Evolutionary conservation across 2,329 filamentous ascomycete species (phyloP), one percentile per base, ranked within the genome.

Genomic region (Clonostachys byssicola): DNA sequence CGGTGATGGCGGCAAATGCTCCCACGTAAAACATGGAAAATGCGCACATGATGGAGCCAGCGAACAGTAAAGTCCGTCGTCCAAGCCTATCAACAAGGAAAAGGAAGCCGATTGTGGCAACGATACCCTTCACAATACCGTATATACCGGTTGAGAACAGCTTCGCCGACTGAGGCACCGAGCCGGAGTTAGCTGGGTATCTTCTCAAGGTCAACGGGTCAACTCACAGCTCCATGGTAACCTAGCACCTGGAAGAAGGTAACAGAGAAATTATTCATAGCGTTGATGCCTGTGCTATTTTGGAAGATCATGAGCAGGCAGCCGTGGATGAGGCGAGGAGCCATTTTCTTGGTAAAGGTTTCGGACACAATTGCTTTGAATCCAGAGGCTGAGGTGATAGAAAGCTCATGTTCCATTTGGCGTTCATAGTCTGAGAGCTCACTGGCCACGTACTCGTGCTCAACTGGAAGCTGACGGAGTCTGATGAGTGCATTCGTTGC

Each of bases 321-420:
- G 23, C 23, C 23, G 10, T 30, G 23, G 23, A 30, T 30, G 9
- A 30, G 23, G 7, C 23, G 23, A 30, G 23, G 23, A 30, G 23
- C 23, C 23, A 30, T 30, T 30, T 30, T 30, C 23, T 30, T 30
- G 23, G 23, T 30, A 30, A 30, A 30, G 23, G 23, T 30, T 30
- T 30, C 23, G 9, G 23, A 30, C 23, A 30, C 23, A 30, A 30
- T 30, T 30, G 23, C 23, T 30, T 30, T 30, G 23, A 30, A 30
- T 61, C 56, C 1, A 6, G 58, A 51, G 6, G 56, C 62, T 34
- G 56, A 62, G 34, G 54, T 55, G 45, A 81, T 75, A 18, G 78
- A 70, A n/a, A 85, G 80, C 13, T 82, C 81, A 2, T 68, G 63
- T 38, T 74, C 73, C 51, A 85, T 83, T 49, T 84, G 78, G 17